These are phyloP conservation scores for Sporothrix sp. DNA, from an alignment of 2,329 filamentous ascomycete genomes.

Conservation along the genomic window DNA sequence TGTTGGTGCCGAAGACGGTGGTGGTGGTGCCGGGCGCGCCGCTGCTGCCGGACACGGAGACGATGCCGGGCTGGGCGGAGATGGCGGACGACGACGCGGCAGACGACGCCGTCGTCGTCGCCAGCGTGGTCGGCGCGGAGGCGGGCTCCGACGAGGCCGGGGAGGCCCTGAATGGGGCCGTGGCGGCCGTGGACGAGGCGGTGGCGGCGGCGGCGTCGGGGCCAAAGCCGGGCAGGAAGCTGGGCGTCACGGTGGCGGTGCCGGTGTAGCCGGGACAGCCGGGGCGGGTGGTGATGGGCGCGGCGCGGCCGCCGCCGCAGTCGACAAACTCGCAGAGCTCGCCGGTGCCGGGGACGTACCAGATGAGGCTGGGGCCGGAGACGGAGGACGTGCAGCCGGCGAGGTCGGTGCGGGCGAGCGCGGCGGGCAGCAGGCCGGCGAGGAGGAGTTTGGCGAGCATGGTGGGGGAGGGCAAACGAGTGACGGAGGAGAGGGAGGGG, in stretches of 20 bases:
- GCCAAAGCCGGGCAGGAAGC: slow-evolving; percentile 34
- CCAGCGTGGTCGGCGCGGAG: no score
- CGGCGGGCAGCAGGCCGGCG: slow-evolving; percentile 11
- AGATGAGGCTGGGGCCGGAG: slow-evolving; percentile 39
- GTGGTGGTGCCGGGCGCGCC: not conserved
- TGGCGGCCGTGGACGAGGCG: slow-evolving; percentile 3
- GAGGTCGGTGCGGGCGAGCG: slow-evolving; percentile 35
- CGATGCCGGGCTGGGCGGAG: not conserved
- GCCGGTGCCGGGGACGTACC: slow-evolving; percentile 52
- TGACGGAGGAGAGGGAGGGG: not conserved
- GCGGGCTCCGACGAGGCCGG: not conserved
- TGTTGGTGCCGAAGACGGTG: not conserved
- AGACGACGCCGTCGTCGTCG: not conserved
- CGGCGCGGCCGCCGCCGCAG: slow-evolving; percentile 57
- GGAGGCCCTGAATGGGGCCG: not conserved
- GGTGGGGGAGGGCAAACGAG: not conserved
- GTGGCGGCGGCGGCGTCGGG: slow-evolving; percentile 3
- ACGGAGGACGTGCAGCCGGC: slow-evolving; percentile 35
- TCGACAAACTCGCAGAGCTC: slow-evolving; percentile 56
- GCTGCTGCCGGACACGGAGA: not conserved
- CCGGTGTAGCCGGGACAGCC: slow-evolving; percentile 49
- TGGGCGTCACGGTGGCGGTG: slow-evolving; percentile 44
- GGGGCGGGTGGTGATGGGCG: slow-evolving; percentile 52
- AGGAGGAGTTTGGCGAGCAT: slow-evolving; percentile 3
- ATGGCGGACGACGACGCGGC: not conserved